Evolutionary conservation across 768 basidiomycete genomes (phyloP), one percentile per base, ranked within the genome.

Genomic region (Hypholoma sublateritium): DNA sequence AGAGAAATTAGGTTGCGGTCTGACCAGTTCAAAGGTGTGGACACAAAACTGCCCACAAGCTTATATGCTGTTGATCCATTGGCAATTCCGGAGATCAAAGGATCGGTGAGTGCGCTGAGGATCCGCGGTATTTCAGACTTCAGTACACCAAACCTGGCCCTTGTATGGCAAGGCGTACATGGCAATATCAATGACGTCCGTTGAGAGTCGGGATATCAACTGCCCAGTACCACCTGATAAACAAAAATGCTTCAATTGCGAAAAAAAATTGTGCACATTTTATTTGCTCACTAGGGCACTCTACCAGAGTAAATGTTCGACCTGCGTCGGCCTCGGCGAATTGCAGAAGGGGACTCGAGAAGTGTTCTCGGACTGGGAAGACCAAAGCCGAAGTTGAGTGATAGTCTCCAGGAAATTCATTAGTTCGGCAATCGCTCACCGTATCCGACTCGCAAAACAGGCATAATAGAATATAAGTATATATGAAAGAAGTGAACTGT

Each of bases 11-110:
- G 1, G 52, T 45, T 28, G 45, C 28, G 16, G 45, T 36, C 76
- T 49, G 59, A 86, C 95, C 93, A 98, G 74, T 92, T 88, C 42
- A 98, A 74, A 1, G 95, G 91, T 4, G 92, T 91, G 1, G 83
- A 83, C 46, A 98, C 95, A 68, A 93, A 98, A 66, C 91, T 91
- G 6, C 96, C 95, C 3, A 96, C 86, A 16, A 98, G 86, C 70
- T 90, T 94, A 73, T 97, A 99, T 6, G 88, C 84, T 51, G 82
- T 80, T 0, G 89, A 90, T 1, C 94, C 93, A 55, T 94, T 95
- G 6, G 93, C 93, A 35, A 55, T 61, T 8, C 65, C 65, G 24
- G 63, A 62, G 8, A 64, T 64, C 22, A 64, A 34, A 22, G 62
- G 62, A 50, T 64, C 62, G 1, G 62, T 64, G 32, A 64, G 58